Evolutionary conservation across 208 protist genomes (phyloP).

Genomic region (Novymonas esmeraldas): DNA sequence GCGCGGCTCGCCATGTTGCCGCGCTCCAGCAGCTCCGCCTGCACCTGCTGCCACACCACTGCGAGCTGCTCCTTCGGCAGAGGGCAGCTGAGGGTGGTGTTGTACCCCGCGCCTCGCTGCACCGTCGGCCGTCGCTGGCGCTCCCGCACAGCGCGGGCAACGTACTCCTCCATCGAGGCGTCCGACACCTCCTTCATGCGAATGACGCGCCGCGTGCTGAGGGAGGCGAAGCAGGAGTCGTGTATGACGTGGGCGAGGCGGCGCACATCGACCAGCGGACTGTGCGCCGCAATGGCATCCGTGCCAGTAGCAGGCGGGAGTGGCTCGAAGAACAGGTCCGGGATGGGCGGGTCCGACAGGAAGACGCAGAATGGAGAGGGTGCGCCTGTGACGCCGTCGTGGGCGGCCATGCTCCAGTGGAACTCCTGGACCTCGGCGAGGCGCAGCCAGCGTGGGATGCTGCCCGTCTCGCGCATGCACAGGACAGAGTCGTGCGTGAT

Average conservation of each 20-base stretch:
- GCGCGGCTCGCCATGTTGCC: constrained; percentile 39
- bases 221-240: constrained; percentile 48
- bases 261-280: constrained; percentile 33
- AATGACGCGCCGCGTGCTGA: constrained; percentile 43
- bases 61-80: constrained; percentile 62
- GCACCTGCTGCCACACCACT: constrained; percentile 55
- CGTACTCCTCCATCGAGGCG: constrained; percentile 33
- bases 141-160: constrained; percentile 17
- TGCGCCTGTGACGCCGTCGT: not conserved
- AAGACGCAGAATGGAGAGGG: constrained; percentile 47
- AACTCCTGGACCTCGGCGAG: constrained; percentile 42
- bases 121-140: constrained; percentile 13
- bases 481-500: constrained; percentile 60
- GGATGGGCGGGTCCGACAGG: constrained; percentile 39
- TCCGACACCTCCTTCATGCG: constrained; percentile 34
- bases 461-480: constrained; percentile 50
- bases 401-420: constrained; percentile 31
- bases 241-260: constrained; percentile 46
- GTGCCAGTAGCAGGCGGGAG: constrained; percentile 31
- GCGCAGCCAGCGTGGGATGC: constrained; percentile 53
- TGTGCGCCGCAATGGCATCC: constrained; percentile 28
- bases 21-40: constrained; percentile 30
- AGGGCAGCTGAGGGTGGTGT: constrained; percentile 41
- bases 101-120: constrained; percentile 18
- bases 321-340: constrained; percentile 54